A percentile compares a stretch with the other conserved stretches of the same genome.
These are phyloP conservation scores for Afroboletus lepidellus DNA, from an alignment of 1,284 basidiomycete genomes.

Conservation along the genomic window DNA sequence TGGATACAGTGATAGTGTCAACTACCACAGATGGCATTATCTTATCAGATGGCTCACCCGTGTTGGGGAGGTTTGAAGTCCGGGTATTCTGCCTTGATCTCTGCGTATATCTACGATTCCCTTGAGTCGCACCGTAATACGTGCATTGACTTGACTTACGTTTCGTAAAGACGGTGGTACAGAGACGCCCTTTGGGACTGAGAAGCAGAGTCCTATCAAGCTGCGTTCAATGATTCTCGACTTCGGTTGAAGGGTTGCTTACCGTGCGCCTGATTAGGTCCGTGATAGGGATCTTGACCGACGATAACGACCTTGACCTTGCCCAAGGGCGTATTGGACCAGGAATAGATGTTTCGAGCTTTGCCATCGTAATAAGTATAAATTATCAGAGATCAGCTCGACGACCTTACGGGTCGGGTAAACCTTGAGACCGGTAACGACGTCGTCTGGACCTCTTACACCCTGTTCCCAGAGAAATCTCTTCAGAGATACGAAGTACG, in stretches of 20 bases:
- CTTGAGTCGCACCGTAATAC: constrained; percentile 10
- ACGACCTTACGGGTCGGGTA: constrained; percentile 61
- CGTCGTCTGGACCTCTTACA: constrained; percentile 53
- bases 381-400: constrained; percentile 1
- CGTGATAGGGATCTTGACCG: constrained; percentile 78
- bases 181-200: constrained; percentile 71
- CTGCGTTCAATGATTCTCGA: constrained; percentile 13
- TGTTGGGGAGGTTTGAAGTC: constrained; percentile 79
- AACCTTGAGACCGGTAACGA: constrained; percentile 44
- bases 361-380: constrained; percentile 7
- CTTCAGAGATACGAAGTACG: constrained; percentile 74
- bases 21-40: constrained; percentile 16
- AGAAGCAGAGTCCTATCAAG: constrained; percentile 75
- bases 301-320: constrained; percentile 79
- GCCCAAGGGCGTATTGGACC: constrained; percentile 78
- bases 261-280: constrained; percentile 72
- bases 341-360: constrained; percentile 78
- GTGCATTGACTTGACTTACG: constrained; percentile 40
- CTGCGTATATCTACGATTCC: constrained; percentile 76
- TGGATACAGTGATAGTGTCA: constrained; percentile 11
- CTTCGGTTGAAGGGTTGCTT: constrained; percentile 16
- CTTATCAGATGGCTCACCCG: constrained; percentile 59
- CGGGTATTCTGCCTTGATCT: constrained; percentile 82
- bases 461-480: constrained; percentile 69
- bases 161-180: constrained; percentile 82